A percentile compares a stretch with the other conserved stretches of the same genome.
phyloP scores from a whole-genome alignment of 2,329 filamentous ascomycete species.

The Sporothrix phasma region DNA sequence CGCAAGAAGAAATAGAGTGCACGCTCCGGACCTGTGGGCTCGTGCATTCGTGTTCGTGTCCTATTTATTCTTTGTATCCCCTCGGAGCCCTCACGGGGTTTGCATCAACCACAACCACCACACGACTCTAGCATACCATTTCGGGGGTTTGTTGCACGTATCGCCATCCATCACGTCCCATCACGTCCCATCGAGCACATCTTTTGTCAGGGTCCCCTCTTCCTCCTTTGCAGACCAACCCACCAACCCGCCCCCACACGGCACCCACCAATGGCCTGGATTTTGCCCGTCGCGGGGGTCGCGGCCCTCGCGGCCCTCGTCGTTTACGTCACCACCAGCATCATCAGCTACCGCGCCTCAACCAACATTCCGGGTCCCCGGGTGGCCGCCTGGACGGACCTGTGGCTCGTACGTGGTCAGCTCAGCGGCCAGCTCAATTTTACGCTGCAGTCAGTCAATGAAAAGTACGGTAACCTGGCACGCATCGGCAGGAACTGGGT shows the following conservation, averaged over 20 bases:
- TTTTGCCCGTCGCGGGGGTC: neutral
- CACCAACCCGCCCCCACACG: neutral
- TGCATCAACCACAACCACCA: too few relatives aligned
- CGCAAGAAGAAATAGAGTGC: too few relatives aligned
- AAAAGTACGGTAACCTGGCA: slow-evolving; percentile 22
- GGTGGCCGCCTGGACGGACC: slow-evolving; percentile 23
- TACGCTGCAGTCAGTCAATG: slow-evolving; percentile 19
- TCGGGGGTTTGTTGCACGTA: too few relatives aligned
- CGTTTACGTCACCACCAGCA: neutral
- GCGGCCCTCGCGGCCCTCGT: neutral
- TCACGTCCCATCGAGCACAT: neutral
- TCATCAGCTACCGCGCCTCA: slow-evolving; percentile 16
- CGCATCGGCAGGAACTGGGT: slow-evolving; percentile 25
- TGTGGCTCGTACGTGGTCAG: slow-evolving; percentile 26
- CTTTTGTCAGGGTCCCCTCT: neutral
- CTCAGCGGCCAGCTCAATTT: slow-evolving; percentile 22
- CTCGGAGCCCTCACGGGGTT: too few relatives aligned
- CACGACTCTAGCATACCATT: neutral
- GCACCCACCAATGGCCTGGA: neutral
- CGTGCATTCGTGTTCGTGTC: too few relatives aligned
- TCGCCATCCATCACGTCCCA: neutral
- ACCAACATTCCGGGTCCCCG: slow-evolving; percentile 25
- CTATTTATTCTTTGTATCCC: too few relatives aligned
- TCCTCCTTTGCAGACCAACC: too few relatives aligned
- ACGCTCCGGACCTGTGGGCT: too few relatives aligned